Evolutionary conservation across 768 basidiomycete genomes (phyloP), one percentile per base, ranked within the genome.

Genomic region (Boletus coccyginus): DNA sequence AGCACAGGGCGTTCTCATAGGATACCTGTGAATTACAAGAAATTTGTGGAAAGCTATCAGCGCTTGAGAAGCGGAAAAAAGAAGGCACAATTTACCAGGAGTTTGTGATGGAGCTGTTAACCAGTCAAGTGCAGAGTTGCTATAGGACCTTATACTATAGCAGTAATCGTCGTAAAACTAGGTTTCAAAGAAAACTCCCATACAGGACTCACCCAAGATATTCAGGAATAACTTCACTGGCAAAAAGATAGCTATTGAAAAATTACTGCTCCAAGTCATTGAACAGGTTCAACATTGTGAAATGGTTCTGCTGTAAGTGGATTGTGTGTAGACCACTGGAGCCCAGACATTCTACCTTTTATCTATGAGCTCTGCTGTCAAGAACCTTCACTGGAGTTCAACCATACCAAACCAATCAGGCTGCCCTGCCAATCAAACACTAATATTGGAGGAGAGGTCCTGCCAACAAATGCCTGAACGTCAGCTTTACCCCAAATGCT

Each of bases 271-370:
- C 21, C 21, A 2, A 21, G 21, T 21, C 49, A 19, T 45, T 2
- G 43, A 46, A 51, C 39, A 38, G 8, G 27, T n/a, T 39, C 8
- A 27, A 40, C 60, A 61, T 56, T 40, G 47, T 38, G 36, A 13
- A n/a, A 8, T 1, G 3, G 29, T 50, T 8, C 8, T 41, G 29
- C 7, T 35, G 47, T 35, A 27, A 19, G 31, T 13, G 8, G 14
- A 19, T 33, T 40, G 38, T 14, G 16, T 35, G 47, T 7, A 9
- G 2, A 12, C 2, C 16, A 31, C 3, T n/a, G 21, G 17, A 42
- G 6, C 16, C 36, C 14, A n/a, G 5, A 11, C 29, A 24, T 40
- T 13, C 31, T 38, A 52, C 41, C 59, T 58, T 65, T 65, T 64
- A 64, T 62, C 3, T 24, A 13, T 2, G 6, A 17, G 21, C 16